Percentiles rank a stretch among this genome's conserved stretches.
Evolutionary conservation across 1,284 basidiomycete genomes (phyloP).

Genomic region (Apiotrichum brassicae): DNA sequence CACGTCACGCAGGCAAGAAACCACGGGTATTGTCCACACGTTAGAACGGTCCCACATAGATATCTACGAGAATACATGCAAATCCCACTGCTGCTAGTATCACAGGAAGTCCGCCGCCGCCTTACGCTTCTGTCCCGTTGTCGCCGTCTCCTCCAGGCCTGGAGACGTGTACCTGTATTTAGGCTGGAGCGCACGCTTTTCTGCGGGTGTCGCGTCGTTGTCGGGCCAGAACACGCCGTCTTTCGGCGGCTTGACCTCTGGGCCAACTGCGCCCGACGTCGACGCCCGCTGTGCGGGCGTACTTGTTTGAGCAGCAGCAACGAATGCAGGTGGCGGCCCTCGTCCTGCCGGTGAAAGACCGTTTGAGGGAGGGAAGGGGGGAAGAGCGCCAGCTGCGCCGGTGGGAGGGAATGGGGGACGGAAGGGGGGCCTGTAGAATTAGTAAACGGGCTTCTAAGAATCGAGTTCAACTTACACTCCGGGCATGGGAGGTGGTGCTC

Average conservation of each 20-base stretch:
- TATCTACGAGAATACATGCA: conserved; percentile 4
- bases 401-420: conserved; percentile 28
- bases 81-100: background rate
- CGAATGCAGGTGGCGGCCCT: conserved; percentile 25
- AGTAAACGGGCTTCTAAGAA: background rate
- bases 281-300: conserved; percentile 6
- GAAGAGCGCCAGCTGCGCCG: conserved; percentile 15
- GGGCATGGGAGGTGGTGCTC: conserved; percentile 25
- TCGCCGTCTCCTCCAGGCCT: conserved; percentile 20
- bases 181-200: conserved; percentile 67
- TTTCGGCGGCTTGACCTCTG: conserved; percentile 33
- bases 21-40: background rate
- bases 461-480: background rate
- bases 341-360: conserved; percentile 23
- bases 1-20: background rate
- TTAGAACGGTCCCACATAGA: background rate
- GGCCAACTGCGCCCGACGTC: conserved; percentile 1
- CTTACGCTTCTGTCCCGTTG: conserved; percentile 39
- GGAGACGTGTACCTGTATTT: conserved; percentile 60
- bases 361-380: conserved; percentile 29
- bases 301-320: conserved; percentile 6
- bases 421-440: conserved; percentile 16
- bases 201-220: conserved; percentile 46
- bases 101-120: conserved; percentile 48
- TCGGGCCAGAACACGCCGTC: conserved; percentile 48